Percentiles rank a stretch among this genome's conserved stretches.
Evolutionary conservation across 345 rosid species (phyloP).

Genomic region (Sapria himalayana): DNA sequence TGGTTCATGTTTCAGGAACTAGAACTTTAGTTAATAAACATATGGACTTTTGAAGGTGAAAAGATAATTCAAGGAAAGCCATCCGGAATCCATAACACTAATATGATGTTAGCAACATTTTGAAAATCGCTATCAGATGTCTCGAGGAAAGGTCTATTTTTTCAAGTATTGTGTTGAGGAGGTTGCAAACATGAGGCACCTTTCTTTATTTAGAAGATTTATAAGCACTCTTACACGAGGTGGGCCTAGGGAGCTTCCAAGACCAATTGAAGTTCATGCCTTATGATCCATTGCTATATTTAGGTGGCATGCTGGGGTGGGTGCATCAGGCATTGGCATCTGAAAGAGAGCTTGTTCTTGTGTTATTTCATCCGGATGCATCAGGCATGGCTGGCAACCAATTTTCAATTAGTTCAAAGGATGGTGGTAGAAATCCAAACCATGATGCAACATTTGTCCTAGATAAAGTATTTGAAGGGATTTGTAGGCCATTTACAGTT

Average conservation of each 20-base stretch:
- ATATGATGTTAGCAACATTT: too few species aligned
- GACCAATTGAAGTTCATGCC: conserved; percentile 99
- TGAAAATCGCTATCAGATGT: conserved; percentile 65
- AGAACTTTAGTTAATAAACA: conserved; percentile 50
- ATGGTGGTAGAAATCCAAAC: conserved; percentile 46
- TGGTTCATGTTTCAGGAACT: conserved; percentile 36
- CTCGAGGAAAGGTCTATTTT: conserved; percentile 84
- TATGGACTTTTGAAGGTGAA: conserved; percentile 96
- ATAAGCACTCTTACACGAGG: conserved; percentile 98
- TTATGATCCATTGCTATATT: conserved; percentile 92
- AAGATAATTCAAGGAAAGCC: conserved; percentile 88
- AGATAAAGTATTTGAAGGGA: conserved; percentile 98
- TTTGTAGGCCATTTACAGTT: conserved; percentile 96
- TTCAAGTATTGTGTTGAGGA: conserved; percentile 99
- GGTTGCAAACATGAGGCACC: conserved; percentile 95
- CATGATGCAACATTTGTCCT: conserved; percentile 66
- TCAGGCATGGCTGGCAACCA: conserved; percentile 28
- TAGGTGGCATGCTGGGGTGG: conserved; percentile 99
- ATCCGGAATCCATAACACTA: conserved; percentile 93
- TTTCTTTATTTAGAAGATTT: conserved; percentile 89
- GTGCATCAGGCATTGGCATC: conserved; percentile 99
- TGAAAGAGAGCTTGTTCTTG: conserved; percentile 80
- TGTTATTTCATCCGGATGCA: conserved; percentile 64
- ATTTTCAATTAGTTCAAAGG: conserved; percentile 25
- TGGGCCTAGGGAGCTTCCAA: conserved; percentile 91